Evolutionary conservation across 768 basidiomycete species (phyloP).

Genomic region (Xerocomellus dryophilus): DNA sequence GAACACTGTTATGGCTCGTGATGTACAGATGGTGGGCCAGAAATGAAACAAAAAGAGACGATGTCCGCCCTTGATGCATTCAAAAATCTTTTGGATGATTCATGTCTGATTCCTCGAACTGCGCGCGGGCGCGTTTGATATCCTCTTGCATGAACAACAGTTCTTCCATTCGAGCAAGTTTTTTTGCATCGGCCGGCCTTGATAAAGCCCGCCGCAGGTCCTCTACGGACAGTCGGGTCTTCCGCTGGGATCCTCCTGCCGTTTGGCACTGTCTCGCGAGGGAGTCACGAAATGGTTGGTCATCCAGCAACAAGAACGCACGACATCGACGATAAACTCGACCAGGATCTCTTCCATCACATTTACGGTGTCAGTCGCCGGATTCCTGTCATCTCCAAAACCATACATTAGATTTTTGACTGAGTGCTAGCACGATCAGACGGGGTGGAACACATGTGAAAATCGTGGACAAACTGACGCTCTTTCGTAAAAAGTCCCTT

Average conservation of each 20-base stretch:
- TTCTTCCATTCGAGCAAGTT: slow-evolving; percentile 90
- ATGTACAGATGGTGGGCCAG: not conserved
- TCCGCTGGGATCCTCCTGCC: slow-evolving; percentile 66
- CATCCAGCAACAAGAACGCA: slow-evolving; percentile 41
- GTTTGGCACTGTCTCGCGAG: slow-evolving; percentile 57
- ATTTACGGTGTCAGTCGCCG: slow-evolving; percentile 81
- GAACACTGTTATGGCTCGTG: slow-evolving; percentile 3
- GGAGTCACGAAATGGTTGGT: slow-evolving; percentile 3
- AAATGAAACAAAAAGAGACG: not conserved
- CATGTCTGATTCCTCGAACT: slow-evolving; percentile 62
- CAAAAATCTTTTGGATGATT: slow-evolving; percentile 47
- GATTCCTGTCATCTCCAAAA: slow-evolving; percentile 89
- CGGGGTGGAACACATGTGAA: not conserved
- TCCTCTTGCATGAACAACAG: slow-evolving; percentile 91
- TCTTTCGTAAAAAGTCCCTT: slow-evolving; percentile 81
- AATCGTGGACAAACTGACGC: slow-evolving; percentile 43
- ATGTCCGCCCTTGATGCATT: slow-evolving; percentile 1
- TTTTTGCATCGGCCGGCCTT: slow-evolving; percentile 85
- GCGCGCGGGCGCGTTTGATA: slow-evolving; percentile 81
- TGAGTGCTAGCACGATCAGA: slow-evolving; percentile 30
- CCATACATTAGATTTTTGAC: slow-evolving; percentile 89
- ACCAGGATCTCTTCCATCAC: slow-evolving; percentile 94
- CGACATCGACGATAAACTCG: slow-evolving; percentile 87
- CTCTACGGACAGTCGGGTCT: slow-evolving; percentile 77
- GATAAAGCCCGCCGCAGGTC: slow-evolving; percentile 80